phyloP scores from a whole-genome alignment of 768 basidiomycete species.

The Tylopilus subfusipes region DNA sequence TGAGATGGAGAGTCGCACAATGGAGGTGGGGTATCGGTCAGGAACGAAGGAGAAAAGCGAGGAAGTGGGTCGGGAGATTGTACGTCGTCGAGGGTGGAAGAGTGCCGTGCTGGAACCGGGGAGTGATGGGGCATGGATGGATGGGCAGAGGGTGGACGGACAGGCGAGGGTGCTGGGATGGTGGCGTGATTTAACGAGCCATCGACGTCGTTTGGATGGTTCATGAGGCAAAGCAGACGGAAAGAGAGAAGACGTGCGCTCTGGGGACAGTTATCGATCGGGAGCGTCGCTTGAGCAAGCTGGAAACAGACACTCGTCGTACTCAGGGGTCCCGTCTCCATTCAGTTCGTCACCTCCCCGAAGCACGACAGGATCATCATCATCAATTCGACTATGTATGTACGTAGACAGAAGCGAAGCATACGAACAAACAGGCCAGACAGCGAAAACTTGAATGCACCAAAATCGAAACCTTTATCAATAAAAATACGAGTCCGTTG shows the following conservation, averaged over 20 bases:
- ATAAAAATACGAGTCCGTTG: slow-evolving; percentile 30
- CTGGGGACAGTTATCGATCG: neutral
- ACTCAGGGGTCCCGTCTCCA: slow-evolving; percentile 19
- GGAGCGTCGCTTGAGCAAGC: slow-evolving; percentile 24
- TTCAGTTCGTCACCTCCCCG: slow-evolving; percentile 4
- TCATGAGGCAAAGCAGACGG: slow-evolving; percentile 34
- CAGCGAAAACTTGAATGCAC: slow-evolving; percentile 15
- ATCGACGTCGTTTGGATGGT: slow-evolving; percentile 45
- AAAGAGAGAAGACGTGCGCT: slow-evolving; percentile 5
- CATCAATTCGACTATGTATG: slow-evolving; percentile 11
- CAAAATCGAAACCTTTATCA: slow-evolving; percentile 27
- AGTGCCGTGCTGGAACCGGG: slow-evolving; percentile 4
- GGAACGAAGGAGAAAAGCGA: slow-evolving; percentile 11
- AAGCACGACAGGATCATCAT: neutral
- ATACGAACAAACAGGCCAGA: slow-evolving; percentile 5
- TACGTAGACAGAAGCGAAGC: slow-evolving; percentile 2
- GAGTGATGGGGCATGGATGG: slow-evolving; percentile 10
- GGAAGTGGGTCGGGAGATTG: neutral
- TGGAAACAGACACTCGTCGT: slow-evolving; percentile 23
- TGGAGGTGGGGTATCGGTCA: neutral
- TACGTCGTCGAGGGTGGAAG: neutral
- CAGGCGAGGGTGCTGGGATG: neutral
- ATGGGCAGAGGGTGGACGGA: slow-evolving; percentile 10
- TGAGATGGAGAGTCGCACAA: slow-evolving; percentile 8
- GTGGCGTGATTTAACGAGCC: no score